Evolutionary conservation across 176 grass and related monocot species (phyloP).

Genomic region (Carex littledalei): DNA sequence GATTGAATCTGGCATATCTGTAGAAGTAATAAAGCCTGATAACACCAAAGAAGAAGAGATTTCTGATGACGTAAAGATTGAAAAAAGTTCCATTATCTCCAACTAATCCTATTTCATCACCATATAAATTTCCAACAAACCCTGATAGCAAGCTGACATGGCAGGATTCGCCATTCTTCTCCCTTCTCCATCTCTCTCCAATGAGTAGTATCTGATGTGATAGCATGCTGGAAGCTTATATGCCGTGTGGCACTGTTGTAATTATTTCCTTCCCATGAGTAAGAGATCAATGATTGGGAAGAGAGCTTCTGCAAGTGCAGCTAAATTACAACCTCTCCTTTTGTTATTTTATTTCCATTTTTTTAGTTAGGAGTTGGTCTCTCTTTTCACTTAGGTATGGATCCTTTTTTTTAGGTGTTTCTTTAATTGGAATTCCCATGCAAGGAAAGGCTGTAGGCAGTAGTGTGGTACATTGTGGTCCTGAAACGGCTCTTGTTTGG

Average conservation of each 20-base stretch:
- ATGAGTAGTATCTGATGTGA: not conserved
- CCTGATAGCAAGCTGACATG: not conserved
- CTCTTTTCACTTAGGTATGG: slow-evolving; percentile 8
- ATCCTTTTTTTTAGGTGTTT: slow-evolving; percentile 4
- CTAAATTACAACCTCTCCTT: not conserved
- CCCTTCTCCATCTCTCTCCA: not conserved
- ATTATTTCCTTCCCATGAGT: slow-evolving; percentile 47
- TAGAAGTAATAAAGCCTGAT: slow-evolving; percentile 22
- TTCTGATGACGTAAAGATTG: not conserved
- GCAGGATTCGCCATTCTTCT: not conserved
- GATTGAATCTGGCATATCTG: slow-evolving; percentile 30
- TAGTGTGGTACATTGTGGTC: not conserved
- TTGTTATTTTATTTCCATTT: slow-evolving; percentile 22
- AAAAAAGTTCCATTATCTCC: not conserved
- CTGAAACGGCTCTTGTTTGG: not conserved
- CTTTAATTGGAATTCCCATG: not conserved
- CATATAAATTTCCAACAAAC: not conserved
- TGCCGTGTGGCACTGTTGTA: not conserved
- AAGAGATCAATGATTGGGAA: slow-evolving; percentile 57
- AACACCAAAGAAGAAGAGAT: slow-evolving; percentile 24
- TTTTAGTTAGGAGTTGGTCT: slow-evolving; percentile 24
- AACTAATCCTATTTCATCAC: not conserved
- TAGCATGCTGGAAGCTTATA: not conserved
- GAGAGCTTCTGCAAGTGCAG: slow-evolving; percentile 12
- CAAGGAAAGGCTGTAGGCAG: not conserved